Base-by-base conservation (phyloP, 768 basidiomycete species). In the Mycena albidolilacea region DNA sequence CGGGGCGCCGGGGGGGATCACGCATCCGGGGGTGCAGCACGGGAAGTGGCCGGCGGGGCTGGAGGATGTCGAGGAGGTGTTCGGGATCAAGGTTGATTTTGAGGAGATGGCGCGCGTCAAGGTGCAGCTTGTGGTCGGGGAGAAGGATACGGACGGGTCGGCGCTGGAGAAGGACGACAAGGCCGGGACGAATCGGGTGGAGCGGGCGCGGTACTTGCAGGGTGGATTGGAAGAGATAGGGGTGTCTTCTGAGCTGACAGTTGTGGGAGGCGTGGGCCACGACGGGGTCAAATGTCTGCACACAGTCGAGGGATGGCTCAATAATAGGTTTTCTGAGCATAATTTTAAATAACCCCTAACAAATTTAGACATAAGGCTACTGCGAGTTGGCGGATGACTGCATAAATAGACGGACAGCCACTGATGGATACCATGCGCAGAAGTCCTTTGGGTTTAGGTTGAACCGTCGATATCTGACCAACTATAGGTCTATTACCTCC, bases 71-170 rank as follows among this genome's bases (percentile, higher is more conserved):
- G 3, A 37, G 12, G 10, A 17, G 7, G 50, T 77, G 30, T 78
- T 78, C 35, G 71, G 70, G 6, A 6, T 64, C 10, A 52, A 7
- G 3, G 50, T 70, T n/a, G 71, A 78, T 43, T 78, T 63, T 38
- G 72, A 37, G 21, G 48, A n/a, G 46, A 60, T 78, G 14, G 35
- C 37, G 30, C 9, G 59, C 12, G 43, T 78, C 11, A 66, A 65
- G 6, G 60, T 78, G 35, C 76, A 75, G 64, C 37, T 77, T 46
- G n/a, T 77, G 14, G 75, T 78, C n/a, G 78, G 78, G 1, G 75
- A 75, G 67, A 41, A 62, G 52, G 78, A 78, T 43, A 74, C 73
- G 50, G 75, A 70, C 8, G 70, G 62, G 6, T 19, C 17, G 10
- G 66, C 68, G 72, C 43, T 77, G 11, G 15, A 43, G 7, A 64